These are phyloP conservation scores for Eragrostis curvula DNA, from an alignment of 176 grass and related monocot species.

Conservation along the genomic window DNA sequence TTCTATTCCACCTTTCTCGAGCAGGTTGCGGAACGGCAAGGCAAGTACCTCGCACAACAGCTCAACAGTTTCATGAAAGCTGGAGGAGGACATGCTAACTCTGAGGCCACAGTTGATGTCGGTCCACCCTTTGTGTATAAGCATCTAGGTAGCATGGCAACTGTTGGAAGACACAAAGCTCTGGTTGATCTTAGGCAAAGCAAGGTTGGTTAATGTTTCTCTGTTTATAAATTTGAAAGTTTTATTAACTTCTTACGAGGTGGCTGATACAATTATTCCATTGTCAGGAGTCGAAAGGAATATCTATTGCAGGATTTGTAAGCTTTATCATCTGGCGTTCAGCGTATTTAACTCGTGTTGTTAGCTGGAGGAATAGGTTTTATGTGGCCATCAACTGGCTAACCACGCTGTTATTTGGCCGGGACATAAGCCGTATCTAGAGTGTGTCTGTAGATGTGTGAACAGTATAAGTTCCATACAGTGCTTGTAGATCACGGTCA, in stretches of 20 bases:
- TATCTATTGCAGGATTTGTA: constrained; percentile 88
- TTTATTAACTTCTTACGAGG: not conserved
- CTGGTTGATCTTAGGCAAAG: constrained; percentile 86
- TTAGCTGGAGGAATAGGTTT: constrained; percentile 97
- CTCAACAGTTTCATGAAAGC: constrained; percentile 67
- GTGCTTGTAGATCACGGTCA: not conserved
- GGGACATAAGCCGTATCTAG: constrained; percentile 92
- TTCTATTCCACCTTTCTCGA: constrained; percentile 26
- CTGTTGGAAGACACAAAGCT: constrained; percentile 96
- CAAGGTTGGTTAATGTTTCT: constrained; percentile 60
- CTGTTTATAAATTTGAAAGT: not conserved
- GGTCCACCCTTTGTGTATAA: constrained; percentile 83
- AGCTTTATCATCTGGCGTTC: constrained; percentile 96
- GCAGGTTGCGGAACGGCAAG: constrained; percentile 94
- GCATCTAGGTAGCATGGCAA: constrained; percentile 96
- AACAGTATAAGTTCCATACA: constrained; percentile 7
- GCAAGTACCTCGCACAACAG: constrained; percentile 70
- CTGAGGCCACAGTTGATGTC: constrained; percentile 49
- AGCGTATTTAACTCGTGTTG: constrained; percentile 86
- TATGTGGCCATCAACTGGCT: constrained; percentile 98
- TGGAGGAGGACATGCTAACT: constrained; percentile 78
- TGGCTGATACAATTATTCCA: not conserved
- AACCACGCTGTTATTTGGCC: constrained; percentile 86
- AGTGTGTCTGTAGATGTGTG: constrained; percentile 7
- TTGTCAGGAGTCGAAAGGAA: constrained; percentile 78